Conservation (phyloP, 2,329 filamentous ascomycete genomes). For the Claviceps quebecensis region DNA sequence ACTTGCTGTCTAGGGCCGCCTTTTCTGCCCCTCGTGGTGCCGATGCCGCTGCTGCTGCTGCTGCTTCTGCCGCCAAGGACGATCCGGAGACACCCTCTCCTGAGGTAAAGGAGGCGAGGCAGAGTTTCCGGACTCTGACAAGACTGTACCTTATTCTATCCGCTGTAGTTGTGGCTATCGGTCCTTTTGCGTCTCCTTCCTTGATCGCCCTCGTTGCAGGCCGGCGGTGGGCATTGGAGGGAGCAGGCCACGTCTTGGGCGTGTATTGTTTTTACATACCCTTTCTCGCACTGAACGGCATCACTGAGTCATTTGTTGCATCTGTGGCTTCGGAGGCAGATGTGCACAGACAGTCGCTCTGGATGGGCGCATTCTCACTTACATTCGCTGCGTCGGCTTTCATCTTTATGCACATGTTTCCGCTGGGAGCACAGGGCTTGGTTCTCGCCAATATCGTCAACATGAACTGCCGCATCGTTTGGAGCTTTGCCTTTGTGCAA, state of each 20-base stretch:
- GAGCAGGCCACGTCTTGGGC: conserved; percentile 59
- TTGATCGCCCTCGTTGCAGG: conserved; percentile 67
- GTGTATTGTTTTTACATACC: conserved; percentile 89
- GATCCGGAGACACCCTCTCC: conserved; percentile 9
- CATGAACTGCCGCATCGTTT: conserved; percentile 72
- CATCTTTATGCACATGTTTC: conserved; percentile 54
- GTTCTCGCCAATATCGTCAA: conserved; percentile 83
- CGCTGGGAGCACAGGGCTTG: conserved; percentile 63
- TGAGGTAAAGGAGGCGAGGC: conserved; percentile 26
- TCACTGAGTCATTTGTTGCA: conserved; percentile 84
- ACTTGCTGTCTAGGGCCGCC: conserved; percentile 41
- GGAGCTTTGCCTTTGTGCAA: conserved; percentile 62
- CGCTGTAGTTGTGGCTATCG: conserved; percentile 51
- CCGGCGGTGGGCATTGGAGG: conserved; percentile 56
- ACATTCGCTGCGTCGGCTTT: conserved; percentile 65
- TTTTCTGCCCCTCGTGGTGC: background rate
- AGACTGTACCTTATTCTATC: conserved; percentile 63
- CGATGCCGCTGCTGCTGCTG: background rate
- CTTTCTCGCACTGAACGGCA: conserved; percentile 78
- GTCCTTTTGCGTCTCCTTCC: conserved; percentile 60
- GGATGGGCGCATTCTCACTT: conserved; percentile 72
- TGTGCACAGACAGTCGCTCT: conserved; percentile 62
- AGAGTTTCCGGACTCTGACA: conserved; percentile 50
- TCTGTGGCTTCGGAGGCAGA: conserved; percentile 66
- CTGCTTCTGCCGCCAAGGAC: conserved; percentile 7